These are phyloP conservation scores for Trypanosoma platydactyli DNA, from an alignment of 208 protist genomes.

Conservation along the genomic window DNA sequence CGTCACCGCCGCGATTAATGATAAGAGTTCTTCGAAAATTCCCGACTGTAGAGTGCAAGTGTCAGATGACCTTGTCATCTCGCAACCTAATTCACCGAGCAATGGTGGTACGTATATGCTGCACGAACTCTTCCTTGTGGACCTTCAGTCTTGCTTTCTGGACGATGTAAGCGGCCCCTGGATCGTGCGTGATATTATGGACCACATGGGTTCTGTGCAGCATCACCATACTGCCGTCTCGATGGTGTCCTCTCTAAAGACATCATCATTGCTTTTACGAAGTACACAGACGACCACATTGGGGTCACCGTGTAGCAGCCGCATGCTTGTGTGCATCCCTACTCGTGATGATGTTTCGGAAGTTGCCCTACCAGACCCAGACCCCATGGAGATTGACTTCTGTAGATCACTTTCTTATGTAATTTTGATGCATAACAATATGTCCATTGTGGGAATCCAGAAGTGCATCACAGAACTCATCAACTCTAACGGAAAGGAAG, in stretches of 20 bases:
- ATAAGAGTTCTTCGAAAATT: not conserved
- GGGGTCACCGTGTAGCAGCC: conserved; percentile 1
- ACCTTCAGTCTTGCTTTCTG: conserved; percentile 37
- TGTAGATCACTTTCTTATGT: conserved; percentile 46
- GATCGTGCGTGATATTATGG: conserved; percentile 35
- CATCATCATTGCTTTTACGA: not conserved
- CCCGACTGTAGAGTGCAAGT: not conserved
- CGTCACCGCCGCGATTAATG: conserved; percentile 3
- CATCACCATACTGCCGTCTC: conserved; percentile 32
- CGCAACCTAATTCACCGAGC: conserved; percentile 7
- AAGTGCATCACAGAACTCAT: conserved; percentile 37
- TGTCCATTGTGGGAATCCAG: conserved; percentile 39
- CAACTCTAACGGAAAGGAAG: not conserved
- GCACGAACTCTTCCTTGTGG: conserved; percentile 38
- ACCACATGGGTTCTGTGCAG: conserved; percentile 29
- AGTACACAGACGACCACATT: not conserved
- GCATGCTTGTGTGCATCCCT: not conserved
- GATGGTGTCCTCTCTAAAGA: not conserved
- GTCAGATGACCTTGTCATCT: conserved; percentile 1
- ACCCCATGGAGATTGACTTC: conserved; percentile 24
- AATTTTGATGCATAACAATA: conserved; percentile 43
- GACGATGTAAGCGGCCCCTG: conserved; percentile 36
- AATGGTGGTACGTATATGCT: not conserved
- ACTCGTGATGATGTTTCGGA: not conserved
- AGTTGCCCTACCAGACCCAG: not conserved